Conservation (phyloP, 2,329 filamentous ascomycete genomes). For the Amauroascus verrucosus region DNA sequence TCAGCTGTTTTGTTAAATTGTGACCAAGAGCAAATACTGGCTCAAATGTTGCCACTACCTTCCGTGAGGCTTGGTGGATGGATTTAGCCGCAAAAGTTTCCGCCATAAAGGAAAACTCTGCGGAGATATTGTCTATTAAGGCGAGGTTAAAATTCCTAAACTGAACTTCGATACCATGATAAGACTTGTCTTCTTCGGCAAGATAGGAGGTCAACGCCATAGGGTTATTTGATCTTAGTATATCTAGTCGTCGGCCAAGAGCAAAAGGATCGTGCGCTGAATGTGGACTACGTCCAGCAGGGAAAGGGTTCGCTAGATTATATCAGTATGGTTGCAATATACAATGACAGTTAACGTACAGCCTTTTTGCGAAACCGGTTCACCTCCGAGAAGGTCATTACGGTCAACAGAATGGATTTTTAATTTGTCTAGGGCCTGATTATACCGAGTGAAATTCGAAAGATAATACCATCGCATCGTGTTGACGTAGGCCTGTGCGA, state of each 20-base stretch:
- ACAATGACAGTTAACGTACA: slow-evolving; percentile 26
- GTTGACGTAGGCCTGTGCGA: slow-evolving; percentile 87
- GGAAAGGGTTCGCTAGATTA: slow-evolving; percentile 28
- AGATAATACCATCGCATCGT: slow-evolving; percentile 99
- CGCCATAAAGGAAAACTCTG: slow-evolving; percentile 89
- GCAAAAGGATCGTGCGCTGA: slow-evolving; percentile 71
- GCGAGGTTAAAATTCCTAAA: slow-evolving; percentile 95
- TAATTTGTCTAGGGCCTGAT: slow-evolving; percentile 70
- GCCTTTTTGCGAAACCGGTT: slow-evolving; percentile 56
- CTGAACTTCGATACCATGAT: slow-evolving; percentile 78
- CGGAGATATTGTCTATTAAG: slow-evolving; percentile 82
- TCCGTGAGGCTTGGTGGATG: slow-evolving; percentile 66
- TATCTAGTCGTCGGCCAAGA: slow-evolving; percentile 73
- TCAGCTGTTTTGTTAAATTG: slow-evolving; percentile 61
- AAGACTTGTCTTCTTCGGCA: slow-evolving; percentile 76
- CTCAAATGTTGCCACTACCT: slow-evolving; percentile 80
- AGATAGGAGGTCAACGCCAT: slow-evolving; percentile 76
- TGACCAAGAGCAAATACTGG: slow-evolving; percentile 80
- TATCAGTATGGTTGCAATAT: not conserved
- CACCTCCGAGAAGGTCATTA: slow-evolving; percentile 70
- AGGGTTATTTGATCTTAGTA: slow-evolving; percentile 62
- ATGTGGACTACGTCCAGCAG: slow-evolving; percentile 30
- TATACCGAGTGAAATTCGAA: slow-evolving; percentile 82
- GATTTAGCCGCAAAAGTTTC: slow-evolving; percentile 76
- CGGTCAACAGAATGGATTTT: slow-evolving; percentile 75